Evolutionary conservation across 2,329 filamentous ascomycete species (phyloP), one percentile per base, ranked within the genome.

Genomic region (Xylariaceae sp.): DNA sequence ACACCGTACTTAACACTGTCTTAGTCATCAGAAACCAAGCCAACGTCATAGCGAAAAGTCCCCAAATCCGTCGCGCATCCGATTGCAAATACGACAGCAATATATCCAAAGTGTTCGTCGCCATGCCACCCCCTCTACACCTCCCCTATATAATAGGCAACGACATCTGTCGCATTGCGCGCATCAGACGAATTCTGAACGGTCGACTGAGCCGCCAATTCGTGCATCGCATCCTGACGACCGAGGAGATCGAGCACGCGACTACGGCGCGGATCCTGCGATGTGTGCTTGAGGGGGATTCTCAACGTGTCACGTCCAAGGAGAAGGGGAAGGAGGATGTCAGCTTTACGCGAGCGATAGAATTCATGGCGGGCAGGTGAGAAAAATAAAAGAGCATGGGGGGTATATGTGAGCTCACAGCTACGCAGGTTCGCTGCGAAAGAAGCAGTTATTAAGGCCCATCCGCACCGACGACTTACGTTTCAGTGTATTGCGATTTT

Each of bases 371-470:
- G 8, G 77, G 78, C 51, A 73, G 78, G 77, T 80, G 58, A 53
- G 74, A 52, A 13, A 4, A 39, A 8, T 9, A 7, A 39, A 13
- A 39, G 37, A 39, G 37, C 7, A 3, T 2, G 37, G 2, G 37
- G 11, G 37, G 11, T n/a, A 55, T 15, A 34, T 30, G 2, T 30
- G 23, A 30, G 23, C 23, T 30, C 23, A 30, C 23, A 17, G 17
- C 17, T 17, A 17, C 17, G 17, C 17, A 83, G 85, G 55, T 88
- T 87, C 70, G 88, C 88, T 1, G 88, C 87, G 6, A 91, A 91
- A 70, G 89, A 91, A 73, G 89, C 88, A 1, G 82, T 81, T 55
- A 85, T 89, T 65, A 92, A 92, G 74, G 88, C 89, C 2, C 83
- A 88, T 64, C 78, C 82, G 1, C 76, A 80, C n/a, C 76, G 82